Evolutionary conservation across 1,284 basidiomycete species (phyloP).

Genomic region (Apiotrichum akiyoshidainum): DNA sequence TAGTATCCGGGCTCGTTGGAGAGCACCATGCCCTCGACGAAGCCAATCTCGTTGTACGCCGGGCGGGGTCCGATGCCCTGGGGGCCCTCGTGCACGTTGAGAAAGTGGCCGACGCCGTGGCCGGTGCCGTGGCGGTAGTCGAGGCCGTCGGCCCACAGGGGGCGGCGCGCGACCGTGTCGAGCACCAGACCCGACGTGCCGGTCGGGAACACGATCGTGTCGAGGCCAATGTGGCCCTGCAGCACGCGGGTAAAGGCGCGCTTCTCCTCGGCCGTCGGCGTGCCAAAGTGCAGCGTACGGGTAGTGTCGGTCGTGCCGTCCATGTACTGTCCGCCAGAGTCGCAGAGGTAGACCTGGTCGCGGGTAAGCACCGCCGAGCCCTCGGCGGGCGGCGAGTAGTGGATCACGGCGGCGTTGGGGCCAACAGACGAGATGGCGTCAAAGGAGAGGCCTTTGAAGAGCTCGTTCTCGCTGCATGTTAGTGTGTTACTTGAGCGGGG

Average conservation of each 20-base stretch:
- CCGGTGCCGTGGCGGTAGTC: conserved; percentile 77
- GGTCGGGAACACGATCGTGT: conserved; percentile 76
- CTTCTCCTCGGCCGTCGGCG: conserved; percentile 74
- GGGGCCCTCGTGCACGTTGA: conserved; percentile 93
- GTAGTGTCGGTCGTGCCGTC: conserved; percentile 94
- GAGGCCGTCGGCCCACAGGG: conserved; percentile 88
- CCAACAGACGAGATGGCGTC: conserved; percentile 87
- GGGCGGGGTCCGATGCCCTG: conserved; percentile 81
- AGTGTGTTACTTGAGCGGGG: no score
- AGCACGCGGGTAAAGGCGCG: conserved; percentile 83
- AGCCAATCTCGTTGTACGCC: conserved; percentile 58
- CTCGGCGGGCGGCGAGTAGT: conserved; percentile 77
- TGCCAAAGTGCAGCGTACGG: conserved; percentile 88
- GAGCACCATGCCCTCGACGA: conserved; percentile 82
- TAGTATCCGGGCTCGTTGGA: conserved; percentile 96
- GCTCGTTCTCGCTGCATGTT: conserved; percentile 61
- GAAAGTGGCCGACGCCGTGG: conserved; percentile 86
- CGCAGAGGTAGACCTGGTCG: conserved; percentile 88
- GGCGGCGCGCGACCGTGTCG: conserved; percentile 77
- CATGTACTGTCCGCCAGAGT: conserved; percentile 86
- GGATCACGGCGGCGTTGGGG: conserved; percentile 87
- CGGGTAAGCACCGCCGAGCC: conserved; percentile 71
- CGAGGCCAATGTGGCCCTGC: conserved; percentile 48
- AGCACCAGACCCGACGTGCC: conserved; percentile 64
- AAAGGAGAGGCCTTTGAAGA: conserved; percentile 87